Conservation (phyloP, 352 stramenopile species). For the Pythium aquatile region DNA sequence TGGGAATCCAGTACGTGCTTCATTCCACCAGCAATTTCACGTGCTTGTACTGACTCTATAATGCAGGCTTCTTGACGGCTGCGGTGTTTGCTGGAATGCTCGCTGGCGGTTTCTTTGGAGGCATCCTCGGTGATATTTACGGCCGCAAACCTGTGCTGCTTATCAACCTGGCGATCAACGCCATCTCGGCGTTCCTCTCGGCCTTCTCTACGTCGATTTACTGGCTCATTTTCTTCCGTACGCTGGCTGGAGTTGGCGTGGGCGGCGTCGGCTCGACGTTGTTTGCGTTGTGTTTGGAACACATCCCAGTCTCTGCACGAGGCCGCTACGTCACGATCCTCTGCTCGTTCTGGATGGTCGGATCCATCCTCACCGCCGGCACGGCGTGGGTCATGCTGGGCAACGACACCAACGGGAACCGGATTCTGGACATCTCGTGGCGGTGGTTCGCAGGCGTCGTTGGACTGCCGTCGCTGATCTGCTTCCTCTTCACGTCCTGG, state of each 20-base stretch:
- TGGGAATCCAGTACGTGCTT: slow-evolving; percentile 66
- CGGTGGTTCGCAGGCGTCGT: slow-evolving; percentile 78
- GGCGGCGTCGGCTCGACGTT: slow-evolving; percentile 84
- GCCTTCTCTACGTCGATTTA: slow-evolving; percentile 65
- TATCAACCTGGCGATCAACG: slow-evolving; percentile 79
- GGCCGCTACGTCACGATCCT: slow-evolving; percentile 85
- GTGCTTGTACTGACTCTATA: too few species aligned
- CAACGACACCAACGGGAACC: slow-evolving; percentile 53
- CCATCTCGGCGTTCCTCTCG: slow-evolving; percentile 68
- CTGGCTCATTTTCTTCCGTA: slow-evolving; percentile 78
- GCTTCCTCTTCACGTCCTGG: slow-evolving; percentile 54
- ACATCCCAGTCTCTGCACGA: slow-evolving; percentile 65
- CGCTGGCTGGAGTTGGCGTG: slow-evolving; percentile 63
- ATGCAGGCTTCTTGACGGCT: slow-evolving; percentile 73
- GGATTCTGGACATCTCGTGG: slow-evolving; percentile 77
- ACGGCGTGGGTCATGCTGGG: slow-evolving; percentile 86
- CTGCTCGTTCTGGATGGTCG: slow-evolving; percentile 92
- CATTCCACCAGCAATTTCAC: neutral
- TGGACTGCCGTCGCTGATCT: slow-evolving; percentile 69
- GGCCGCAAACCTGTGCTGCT: slow-evolving; percentile 80
- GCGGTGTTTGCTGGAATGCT: slow-evolving; percentile 91
- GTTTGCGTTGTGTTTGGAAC: slow-evolving; percentile 86
- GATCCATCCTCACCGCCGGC: slow-evolving; percentile 73
- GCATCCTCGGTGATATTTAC: slow-evolving; percentile 74
- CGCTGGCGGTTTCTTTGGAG: slow-evolving; percentile 68